Evolutionary conservation across 495 filamentous ascomycete genomes (phyloP).

Genomic region (Penicillium tannophilum): DNA sequence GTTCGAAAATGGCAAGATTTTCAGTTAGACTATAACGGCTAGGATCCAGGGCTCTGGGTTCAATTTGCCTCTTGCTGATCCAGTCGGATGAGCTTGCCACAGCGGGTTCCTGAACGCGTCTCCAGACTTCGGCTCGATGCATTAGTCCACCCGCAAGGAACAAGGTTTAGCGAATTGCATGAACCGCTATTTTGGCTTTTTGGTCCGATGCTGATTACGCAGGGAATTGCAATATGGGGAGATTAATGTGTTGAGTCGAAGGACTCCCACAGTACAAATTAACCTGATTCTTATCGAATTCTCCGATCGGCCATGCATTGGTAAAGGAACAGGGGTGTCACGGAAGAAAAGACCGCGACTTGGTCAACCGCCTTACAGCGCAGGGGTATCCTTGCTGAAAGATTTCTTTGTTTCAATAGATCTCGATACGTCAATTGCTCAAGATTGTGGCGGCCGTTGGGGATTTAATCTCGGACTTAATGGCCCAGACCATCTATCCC

Average conservation of each 20-base stretch:
- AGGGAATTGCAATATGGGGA: not conserved
- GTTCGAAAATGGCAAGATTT: not conserved
- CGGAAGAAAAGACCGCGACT: not conserved
- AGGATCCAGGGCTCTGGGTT: constrained; percentile 22
- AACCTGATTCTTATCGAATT: not conserved
- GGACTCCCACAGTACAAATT: not conserved
- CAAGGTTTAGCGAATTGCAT: constrained; percentile 32
- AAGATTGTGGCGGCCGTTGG: constrained; percentile 15
- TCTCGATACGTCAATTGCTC: constrained; percentile 22
- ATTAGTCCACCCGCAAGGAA: constrained; percentile 31
- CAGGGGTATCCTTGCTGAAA: constrained; percentile 5
- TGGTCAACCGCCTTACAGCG: constrained; percentile 12
- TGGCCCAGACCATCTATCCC: not conserved
- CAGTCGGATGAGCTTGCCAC: constrained; percentile 9
- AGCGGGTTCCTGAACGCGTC: constrained; percentile 26
- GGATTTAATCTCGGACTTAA: not conserved
- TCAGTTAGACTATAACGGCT: constrained; percentile 8
- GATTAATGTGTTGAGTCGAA: no score
- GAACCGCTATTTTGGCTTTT: constrained; percentile 20
- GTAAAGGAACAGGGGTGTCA: not conserved
- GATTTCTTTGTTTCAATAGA: constrained; percentile 15
- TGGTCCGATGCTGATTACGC: not conserved
- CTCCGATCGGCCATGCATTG: not conserved
- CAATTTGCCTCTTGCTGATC: constrained; percentile 4
- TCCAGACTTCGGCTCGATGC: constrained; percentile 38